Base-by-base conservation (phyloP, 1,139 yeast genomes). In the Yamadazyma epiphylla region DNA sequence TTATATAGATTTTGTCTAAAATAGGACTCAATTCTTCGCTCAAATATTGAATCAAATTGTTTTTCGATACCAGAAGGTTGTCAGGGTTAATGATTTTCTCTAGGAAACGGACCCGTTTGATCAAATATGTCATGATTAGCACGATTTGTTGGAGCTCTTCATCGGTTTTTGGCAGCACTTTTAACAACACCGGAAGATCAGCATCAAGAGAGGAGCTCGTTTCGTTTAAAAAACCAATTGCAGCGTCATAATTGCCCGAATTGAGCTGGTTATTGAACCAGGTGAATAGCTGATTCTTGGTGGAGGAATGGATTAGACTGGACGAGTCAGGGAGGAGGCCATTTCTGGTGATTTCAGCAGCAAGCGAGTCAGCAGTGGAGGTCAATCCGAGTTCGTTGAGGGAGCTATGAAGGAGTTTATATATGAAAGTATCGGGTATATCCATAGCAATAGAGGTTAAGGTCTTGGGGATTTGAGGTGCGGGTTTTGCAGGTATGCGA, bases 371-470 rank as follows among this genome's bases (percentile, higher is more conserved):
- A 4, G 46, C 46, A 8, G 37, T 34, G 7, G 29, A 17, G 11
- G 25, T 28, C 22, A 42, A 30, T 10, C 46, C 49, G 21, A 43
- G 25, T 19, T 43, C 47, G 24, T 38, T 41, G 24, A 65, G 53
- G 1, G 69, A 40, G 24, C 49, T 48, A 33, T 55, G 58, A 26
- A 64, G 49, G 23, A 65, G 40, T 38, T 58, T 58, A 24, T 62
- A 46, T 22, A 59, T 47, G 36, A 60, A 59, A 26, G 46, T 33
- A n/a, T 42, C 45, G 8, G 48, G 46, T 15, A 43, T 29, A 6
- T 37, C 35, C 37, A 38, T 39, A 24, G 15, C 20, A 17, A 17
- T 7, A 17, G 10, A 7, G 10, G n/a, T n/a, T n/a, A n/a, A n/a
- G n/a, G n/a, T n/a, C n/a, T n/a, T n/a, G n/a, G n/a, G n/a, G n/a